phyloP scores from a whole-genome alignment of 805 yeast genomes.

The Candida quercuum region DNA sequence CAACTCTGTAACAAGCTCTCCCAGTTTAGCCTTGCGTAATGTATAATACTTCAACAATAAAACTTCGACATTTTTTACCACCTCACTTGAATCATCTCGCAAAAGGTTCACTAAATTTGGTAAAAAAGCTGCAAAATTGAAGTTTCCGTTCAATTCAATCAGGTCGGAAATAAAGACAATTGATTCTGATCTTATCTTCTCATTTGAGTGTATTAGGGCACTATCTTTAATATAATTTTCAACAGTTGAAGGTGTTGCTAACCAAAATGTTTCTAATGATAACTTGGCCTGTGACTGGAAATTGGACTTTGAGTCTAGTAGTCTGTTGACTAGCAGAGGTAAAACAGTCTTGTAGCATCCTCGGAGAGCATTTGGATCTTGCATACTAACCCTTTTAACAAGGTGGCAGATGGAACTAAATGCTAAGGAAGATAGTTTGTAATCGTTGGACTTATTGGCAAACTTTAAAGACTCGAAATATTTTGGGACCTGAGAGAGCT shows the following conservation, averaged over 20 bases:
- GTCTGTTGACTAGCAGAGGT: conserved; percentile 44
- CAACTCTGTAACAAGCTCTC: conserved; percentile 17
- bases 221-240: conserved; percentile 38
- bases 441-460: conserved; percentile 36
- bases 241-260: conserved; percentile 42
- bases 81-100: conserved; percentile 22
- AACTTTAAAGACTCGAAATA: conserved; percentile 45
- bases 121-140: conserved; percentile 25
- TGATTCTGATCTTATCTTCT: conserved; percentile 36
- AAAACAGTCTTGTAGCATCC: conserved; percentile 39
- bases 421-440: conserved; percentile 34
- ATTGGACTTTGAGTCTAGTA: conserved; percentile 36
- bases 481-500: conserved; percentile 40
- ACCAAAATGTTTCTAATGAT: conserved; percentile 51
- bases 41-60: conserved; percentile 20
- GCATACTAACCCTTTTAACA: conserved; percentile 53
- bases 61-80: conserved; percentile 21
- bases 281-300: conserved; percentile 40
- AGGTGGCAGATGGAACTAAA: conserved; percentile 52
- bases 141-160: conserved; percentile 29
- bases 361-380: conserved; percentile 40
- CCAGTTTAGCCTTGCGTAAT: conserved; percentile 12
- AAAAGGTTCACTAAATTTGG: conserved; percentile 22
- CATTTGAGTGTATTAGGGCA: conserved; percentile 37
- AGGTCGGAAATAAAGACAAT: conserved; percentile 40